Evolutionary conservation across 176 grass and related monocot genomes (phyloP).

Genomic region (Phyllostachys edulis): DNA sequence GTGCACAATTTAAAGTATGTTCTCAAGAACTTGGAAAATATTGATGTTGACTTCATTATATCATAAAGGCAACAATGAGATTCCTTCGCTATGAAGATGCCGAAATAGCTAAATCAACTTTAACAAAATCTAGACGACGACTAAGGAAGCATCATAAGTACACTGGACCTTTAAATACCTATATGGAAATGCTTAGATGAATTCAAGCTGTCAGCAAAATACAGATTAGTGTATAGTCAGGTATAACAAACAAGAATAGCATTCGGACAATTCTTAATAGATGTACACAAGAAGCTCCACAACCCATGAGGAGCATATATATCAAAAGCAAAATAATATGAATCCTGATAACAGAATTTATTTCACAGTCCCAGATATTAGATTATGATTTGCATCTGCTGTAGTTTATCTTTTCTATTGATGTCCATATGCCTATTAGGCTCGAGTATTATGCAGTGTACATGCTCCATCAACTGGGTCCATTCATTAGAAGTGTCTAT

Average conservation of each 20-base stretch:
- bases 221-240: background rate
- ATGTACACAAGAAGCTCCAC: background rate
- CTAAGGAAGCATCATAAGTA: conserved; percentile 8
- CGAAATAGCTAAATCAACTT: background rate
- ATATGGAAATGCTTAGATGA: conserved; percentile 2
- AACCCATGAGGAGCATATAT: background rate
- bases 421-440: background rate
- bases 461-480: background rate
- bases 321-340: background rate
- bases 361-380: background rate
- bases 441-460: background rate
- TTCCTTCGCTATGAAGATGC: background rate
- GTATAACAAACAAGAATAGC: background rate
- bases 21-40: background rate
- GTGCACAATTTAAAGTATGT: background rate
- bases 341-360: background rate
- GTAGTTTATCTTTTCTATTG: background rate
- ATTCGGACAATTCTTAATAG: background rate
- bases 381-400: background rate
- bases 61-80: background rate
- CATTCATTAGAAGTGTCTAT: no score
- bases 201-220: background rate
- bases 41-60: conserved; percentile 8
- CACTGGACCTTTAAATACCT: background rate
- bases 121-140: background rate